Conservation (phyloP, 2,329 filamentous ascomycete species). For the Pseudomassariella vexata region DNA sequence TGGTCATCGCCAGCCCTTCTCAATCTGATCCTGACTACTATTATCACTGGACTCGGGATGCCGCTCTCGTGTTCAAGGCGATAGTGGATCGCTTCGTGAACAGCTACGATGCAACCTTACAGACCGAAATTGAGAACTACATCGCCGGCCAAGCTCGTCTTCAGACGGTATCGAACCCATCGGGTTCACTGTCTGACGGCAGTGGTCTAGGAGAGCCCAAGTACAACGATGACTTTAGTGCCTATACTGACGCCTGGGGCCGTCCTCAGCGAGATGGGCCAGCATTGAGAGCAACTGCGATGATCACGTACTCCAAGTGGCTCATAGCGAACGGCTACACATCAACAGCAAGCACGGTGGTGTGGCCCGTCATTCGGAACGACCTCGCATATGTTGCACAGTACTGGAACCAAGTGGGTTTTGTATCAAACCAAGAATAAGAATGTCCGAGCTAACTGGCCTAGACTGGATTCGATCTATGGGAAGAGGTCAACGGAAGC, state of each 20-base stretch:
- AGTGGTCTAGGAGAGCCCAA: slow-evolving; percentile 66
- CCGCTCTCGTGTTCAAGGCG: slow-evolving; percentile 63
- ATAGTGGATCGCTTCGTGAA: slow-evolving; percentile 61
- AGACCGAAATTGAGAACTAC: slow-evolving; percentile 60
- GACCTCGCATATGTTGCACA: slow-evolving; percentile 71
- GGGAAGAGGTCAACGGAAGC: slow-evolving; percentile 73
- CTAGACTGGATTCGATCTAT: slow-evolving; percentile 75
- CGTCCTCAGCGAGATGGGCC: slow-evolving; percentile 77
- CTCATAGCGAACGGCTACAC: slow-evolving; percentile 61
- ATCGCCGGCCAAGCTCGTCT: slow-evolving; percentile 61
- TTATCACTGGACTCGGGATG: slow-evolving; percentile 75
- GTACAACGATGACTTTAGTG: slow-evolving; percentile 57
- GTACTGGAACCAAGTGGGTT: slow-evolving; percentile 61
- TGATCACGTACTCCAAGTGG: slow-evolving; percentile 70
- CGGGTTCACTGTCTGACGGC: slow-evolving; percentile 49
- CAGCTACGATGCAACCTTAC: slow-evolving; percentile 51
- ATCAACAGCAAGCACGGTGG: slow-evolving; percentile 44
- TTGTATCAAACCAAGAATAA: too few species aligned
- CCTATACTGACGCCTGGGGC: slow-evolving; percentile 67
- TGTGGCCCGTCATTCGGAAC: slow-evolving; percentile 72
- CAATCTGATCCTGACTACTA: slow-evolving; percentile 55
- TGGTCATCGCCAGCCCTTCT: slow-evolving; percentile 53
- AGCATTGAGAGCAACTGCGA: slow-evolving; percentile 65
- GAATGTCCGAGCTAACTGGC: too few species aligned
- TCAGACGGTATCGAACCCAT: slow-evolving; percentile 64